Evolutionary conservation across 2,329 filamentous ascomycete genomes (phyloP).

Genomic region (Drechslerella stenobrocha): DNA sequence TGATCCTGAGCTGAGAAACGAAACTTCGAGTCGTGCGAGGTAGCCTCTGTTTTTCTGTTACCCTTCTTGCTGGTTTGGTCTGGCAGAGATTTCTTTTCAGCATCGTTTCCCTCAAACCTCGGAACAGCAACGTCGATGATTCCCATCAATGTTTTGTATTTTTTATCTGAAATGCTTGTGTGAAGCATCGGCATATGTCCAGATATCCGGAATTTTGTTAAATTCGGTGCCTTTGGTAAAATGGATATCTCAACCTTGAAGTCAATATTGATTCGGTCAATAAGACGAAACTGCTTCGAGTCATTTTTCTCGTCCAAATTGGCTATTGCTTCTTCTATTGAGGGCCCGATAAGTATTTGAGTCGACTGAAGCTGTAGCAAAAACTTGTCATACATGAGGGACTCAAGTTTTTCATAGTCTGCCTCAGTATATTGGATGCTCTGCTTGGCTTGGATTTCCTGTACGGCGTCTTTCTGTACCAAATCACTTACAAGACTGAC

Average conservation of each 20-base stretch:
- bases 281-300: conserved; percentile 76
- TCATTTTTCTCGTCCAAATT: conserved; percentile 69
- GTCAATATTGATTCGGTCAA: conserved; percentile 96
- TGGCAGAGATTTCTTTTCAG: conserved; percentile 51
- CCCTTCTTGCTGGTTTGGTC: not conserved
- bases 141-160: conserved; percentile 96
- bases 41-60: conserved; percentile 11
- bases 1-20: conserved; percentile 72
- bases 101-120: conserved; percentile 66
- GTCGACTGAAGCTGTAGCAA: conserved; percentile 89
- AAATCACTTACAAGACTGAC: conserved; percentile 91
- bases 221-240: conserved; percentile 87
- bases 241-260: conserved; percentile 97
- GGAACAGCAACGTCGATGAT: conserved; percentile 94
- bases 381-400: conserved; percentile 97
- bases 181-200: conserved; percentile 91
- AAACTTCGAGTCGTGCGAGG: conserved; percentile 63
- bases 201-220: conserved; percentile 88
- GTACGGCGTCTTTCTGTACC: conserved; percentile 86
- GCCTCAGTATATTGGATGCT: conserved; percentile 82
- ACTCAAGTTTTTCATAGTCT: conserved; percentile 84
- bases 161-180: conserved; percentile 86
- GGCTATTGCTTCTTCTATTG: conserved; percentile 83
- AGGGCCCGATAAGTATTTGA: conserved; percentile 90
- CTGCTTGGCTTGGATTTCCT: conserved; percentile 88